These are phyloP conservation scores for Vigna unguiculata DNA, from an alignment of 306 rosid species.

Conservation along the genomic window DNA sequence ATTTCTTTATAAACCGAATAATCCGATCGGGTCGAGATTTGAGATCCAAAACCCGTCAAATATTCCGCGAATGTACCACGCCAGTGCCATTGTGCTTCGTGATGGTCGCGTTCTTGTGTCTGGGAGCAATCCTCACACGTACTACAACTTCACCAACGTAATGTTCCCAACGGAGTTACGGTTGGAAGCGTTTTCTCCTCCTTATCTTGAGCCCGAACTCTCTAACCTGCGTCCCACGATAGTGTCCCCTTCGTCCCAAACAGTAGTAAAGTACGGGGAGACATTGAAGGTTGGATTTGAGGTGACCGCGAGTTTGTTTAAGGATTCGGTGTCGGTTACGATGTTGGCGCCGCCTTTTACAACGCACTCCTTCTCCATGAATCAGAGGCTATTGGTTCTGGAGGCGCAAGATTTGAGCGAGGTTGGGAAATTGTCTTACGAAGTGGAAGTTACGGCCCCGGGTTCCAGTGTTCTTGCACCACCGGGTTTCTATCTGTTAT, in stretches of 20 bases:
- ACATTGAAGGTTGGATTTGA: slow-evolving; percentile 43
- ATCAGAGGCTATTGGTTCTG: slow-evolving; percentile 70
- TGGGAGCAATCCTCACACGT: slow-evolving; percentile 72
- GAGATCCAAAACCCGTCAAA: slow-evolving; percentile 56
- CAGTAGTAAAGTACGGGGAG: slow-evolving; percentile 43
- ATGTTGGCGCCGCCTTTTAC: slow-evolving; percentile 76
- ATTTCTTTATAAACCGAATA: slow-evolving; percentile 51
- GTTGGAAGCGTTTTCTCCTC: slow-evolving; percentile 60
- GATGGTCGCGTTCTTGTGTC: slow-evolving; percentile 79
- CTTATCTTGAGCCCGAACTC: slow-evolving; percentile 51
- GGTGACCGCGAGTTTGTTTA: slow-evolving; percentile 24
- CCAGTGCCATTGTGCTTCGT: slow-evolving; percentile 68
- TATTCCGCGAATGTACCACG: slow-evolving; percentile 71
- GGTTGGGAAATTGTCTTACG: slow-evolving; percentile 39
- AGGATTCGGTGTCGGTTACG: slow-evolving; percentile 50
- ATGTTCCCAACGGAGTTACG: slow-evolving; percentile 66
- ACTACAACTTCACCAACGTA: slow-evolving; percentile 58
- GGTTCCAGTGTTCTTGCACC: slow-evolving; percentile 67
- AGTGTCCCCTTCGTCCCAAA: slow-evolving; percentile 50
- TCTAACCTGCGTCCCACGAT: slow-evolving; percentile 50
- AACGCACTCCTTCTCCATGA: slow-evolving; percentile 94
- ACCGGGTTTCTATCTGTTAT: slow-evolving; percentile 70
- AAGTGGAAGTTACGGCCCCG: slow-evolving; percentile 57
- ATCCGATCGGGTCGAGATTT: slow-evolving; percentile 50
- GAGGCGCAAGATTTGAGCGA: slow-evolving; percentile 36